Conservation (phyloP, 1,139 yeast genomes). For the Nakaseomyces kungkrabaensis region DNA sequence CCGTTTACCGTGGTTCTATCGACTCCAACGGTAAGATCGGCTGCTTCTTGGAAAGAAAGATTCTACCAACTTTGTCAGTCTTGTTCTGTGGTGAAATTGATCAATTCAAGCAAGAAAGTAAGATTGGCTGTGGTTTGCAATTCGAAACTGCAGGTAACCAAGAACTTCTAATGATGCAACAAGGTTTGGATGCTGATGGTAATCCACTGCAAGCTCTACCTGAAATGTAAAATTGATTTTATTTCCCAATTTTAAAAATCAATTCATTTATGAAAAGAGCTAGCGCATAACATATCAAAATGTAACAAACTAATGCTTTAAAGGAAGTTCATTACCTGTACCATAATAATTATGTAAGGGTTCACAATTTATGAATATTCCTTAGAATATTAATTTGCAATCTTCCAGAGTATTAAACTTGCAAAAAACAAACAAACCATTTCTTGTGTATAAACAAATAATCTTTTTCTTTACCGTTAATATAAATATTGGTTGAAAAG, state of each 20-base stretch:
- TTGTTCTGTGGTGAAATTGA: constrained; percentile 92
- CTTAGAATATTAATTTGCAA: background rate
- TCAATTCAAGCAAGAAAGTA: constrained; percentile 74
- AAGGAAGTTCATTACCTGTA: background rate
- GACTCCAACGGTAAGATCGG: constrained; percentile 88
- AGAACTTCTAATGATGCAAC: constrained; percentile 67
- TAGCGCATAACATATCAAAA: background rate
- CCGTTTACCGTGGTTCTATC: constrained; percentile 89
- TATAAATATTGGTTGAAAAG: background rate
- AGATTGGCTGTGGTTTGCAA: constrained; percentile 89
- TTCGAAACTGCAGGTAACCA: constrained; percentile 92
- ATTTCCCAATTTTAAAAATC: background rate
- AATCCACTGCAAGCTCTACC: constrained; percentile 59
- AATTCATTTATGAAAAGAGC: background rate
- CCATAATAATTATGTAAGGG: background rate
- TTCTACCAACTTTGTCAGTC: constrained; percentile 82
- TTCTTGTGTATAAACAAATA: constrained; percentile 2
- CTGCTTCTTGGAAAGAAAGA: constrained; percentile 85
- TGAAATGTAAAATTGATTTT: constrained; percentile 5
- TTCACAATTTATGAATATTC: background rate
- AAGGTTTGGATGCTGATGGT: constrained; percentile 76
- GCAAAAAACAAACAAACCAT: background rate
- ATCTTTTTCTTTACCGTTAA: background rate
- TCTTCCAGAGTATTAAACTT: background rate
- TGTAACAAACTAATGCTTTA: background rate